phyloP scores from a whole-genome alignment of 2,329 filamentous ascomycete species.

The Aspergillus japonicus region DNA sequence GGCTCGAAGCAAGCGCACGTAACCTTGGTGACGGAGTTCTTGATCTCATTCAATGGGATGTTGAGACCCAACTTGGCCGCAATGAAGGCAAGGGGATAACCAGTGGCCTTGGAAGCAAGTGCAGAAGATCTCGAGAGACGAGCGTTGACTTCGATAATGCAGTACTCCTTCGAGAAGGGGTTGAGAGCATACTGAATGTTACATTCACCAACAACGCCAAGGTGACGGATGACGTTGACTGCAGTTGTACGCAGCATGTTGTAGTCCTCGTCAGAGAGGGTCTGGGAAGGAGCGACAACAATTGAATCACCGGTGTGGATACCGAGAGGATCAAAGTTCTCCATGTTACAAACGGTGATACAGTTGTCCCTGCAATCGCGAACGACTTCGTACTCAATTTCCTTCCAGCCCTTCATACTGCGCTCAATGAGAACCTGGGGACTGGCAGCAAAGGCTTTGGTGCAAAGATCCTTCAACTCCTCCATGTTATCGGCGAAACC shows the following conservation, averaged over 20 bases:
- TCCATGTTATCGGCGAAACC: conserved; percentile 88
- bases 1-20: conserved; percentile 98
- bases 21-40: conserved; percentile 90
- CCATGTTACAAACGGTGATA: conserved; percentile 99
- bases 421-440: conserved; percentile 95
- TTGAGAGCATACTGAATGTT: conserved; percentile 99
- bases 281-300: conserved; percentile 95
- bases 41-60: conserved; percentile 93
- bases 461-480: conserved; percentile 82
- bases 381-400: conserved; percentile 98
- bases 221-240: conserved; percentile 93
- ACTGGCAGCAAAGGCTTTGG: conserved; percentile 90
- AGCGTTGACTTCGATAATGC: conserved; percentile 98
- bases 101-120: conserved; percentile 92
- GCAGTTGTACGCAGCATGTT: conserved; percentile 98
- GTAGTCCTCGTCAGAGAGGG: conserved; percentile 95
- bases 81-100: conserved; percentile 93
- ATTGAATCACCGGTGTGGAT: conserved; percentile 99
- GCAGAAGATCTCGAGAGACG: conserved; percentile 93
- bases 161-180: conserved; percentile 92
- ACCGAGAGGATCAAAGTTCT: conserved; percentile 97
- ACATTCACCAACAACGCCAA: conserved; percentile 96
- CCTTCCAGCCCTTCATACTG: conserved; percentile 99
- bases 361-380: conserved; percentile 95
- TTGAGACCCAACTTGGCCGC: conserved; percentile 93